Base-by-base conservation (phyloP, 1,139 yeast species). In the Debaryomyces nepalensis region DNA sequence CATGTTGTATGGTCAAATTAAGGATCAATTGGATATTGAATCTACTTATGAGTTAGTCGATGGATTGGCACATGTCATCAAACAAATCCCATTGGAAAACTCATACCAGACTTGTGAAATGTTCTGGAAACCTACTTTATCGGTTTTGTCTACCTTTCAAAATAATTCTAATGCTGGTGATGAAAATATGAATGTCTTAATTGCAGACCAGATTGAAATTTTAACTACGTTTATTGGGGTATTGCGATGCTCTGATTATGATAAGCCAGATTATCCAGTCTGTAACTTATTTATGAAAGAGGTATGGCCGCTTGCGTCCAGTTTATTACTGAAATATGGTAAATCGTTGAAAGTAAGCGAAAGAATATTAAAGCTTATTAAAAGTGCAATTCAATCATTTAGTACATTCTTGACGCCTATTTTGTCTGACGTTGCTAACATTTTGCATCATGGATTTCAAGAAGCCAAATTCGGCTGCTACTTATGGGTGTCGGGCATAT, bases 401-500 rank as follows among this genome's bases (percentile, higher is more conserved):
- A 77, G 80, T 43, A 69, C 78, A n/a, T 86, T 79, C 55, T 66
- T 89, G 47, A 69, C 76, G 34, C 81, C 86, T 2, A 71, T 86
- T 22, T 68, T 91, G 26, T 79, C 83, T 2, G 72, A 79, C 9
- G 75, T 89, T 38, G 91, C 90, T 1, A 77, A 72, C 43, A 70
- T 78, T 15, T 68, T 84, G 49, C 73, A 88, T 45, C 73, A 75
- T 31, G 93, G 95, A 4, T 91, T 89, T 66, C 75, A 81, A 37
- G 66, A 69, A 36, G 84, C 84, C 24, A 79, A 82, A 33, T 80
- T 69, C 56, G 97, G 97, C 2, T 87, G 96, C 60, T 91, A 85
- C 58, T 68, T 91, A 45, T 91, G 96, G 95, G 95, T 88, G 12
- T 84, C 96, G 3, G 97, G 97, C 4, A 77, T 87, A 4, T 69